Evolutionary conservation across 306 rosid genomes (phyloP).

Genomic region (Echinosophora koreensis): DNA sequence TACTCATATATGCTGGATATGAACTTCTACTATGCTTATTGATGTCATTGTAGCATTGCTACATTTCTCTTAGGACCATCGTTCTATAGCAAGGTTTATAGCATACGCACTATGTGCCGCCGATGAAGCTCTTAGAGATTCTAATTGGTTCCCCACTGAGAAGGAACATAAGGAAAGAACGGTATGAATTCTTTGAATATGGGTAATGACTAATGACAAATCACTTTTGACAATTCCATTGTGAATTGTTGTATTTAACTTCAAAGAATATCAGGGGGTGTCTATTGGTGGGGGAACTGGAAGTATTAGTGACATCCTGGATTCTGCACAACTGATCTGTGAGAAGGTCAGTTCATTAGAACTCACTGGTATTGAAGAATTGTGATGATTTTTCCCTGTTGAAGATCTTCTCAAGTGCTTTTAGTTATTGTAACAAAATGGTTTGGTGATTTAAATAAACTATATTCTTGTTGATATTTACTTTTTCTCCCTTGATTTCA

Average conservation of each 20-base stretch:
- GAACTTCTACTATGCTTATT: constrained; percentile 41
- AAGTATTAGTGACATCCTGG: constrained; percentile 85
- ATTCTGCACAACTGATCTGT: constrained; percentile 84
- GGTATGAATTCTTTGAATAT: constrained; percentile 57
- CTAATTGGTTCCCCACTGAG: constrained; percentile 85
- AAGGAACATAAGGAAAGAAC: constrained; percentile 81
- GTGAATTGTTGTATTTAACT: constrained; percentile 44
- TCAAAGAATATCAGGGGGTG: constrained; percentile 70
- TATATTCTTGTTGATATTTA: constrained; percentile 18
- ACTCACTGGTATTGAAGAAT: constrained; percentile 6
- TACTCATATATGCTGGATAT: constrained; percentile 35
- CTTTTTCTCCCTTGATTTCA: constrained; percentile 46
- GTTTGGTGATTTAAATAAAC: constrained; percentile 34
- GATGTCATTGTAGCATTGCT: constrained; percentile 57
- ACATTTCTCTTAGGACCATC: constrained; percentile 68
- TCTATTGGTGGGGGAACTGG: constrained; percentile 97
- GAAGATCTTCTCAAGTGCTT: constrained; percentile 32
- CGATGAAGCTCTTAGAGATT: constrained; percentile 91
- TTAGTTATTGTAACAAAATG: constrained; percentile 28
- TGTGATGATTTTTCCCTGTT: constrained; percentile 30
- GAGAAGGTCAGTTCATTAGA: constrained; percentile 70
- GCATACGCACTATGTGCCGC: constrained; percentile 96
- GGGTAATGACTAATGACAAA: constrained; percentile 27
- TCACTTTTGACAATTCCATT: constrained; percentile 27
- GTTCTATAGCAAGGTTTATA: constrained; percentile 86